phyloP scores from a whole-genome alignment of 1,284 basidiomycete species.

The Cryptococcus amylolentus region DNA sequence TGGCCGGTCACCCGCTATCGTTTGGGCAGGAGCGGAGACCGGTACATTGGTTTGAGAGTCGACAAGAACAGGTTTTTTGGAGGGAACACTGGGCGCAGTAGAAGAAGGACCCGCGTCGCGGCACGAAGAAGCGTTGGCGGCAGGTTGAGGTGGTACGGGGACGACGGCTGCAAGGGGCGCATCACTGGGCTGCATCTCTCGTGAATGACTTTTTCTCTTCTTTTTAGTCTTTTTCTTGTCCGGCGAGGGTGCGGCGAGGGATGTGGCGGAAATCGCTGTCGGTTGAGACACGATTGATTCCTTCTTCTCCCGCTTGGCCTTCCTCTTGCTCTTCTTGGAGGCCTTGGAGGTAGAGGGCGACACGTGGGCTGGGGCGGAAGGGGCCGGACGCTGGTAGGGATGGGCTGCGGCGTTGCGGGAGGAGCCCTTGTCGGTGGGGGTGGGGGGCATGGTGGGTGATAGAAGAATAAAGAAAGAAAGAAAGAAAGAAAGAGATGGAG shows the following conservation, averaged over 20 bases:
- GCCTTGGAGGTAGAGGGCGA: neutral
- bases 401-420: neutral
- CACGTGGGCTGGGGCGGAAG: neutral
- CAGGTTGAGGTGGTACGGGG: too few species aligned
- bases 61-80: too few species aligned
- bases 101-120: too few species aligned
- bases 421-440: neutral
- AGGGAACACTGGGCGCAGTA: too few species aligned
- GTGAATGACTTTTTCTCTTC: neutral
- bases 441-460: constrained; percentile 1
- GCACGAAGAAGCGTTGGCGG: too few species aligned
- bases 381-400: constrained; percentile 1
- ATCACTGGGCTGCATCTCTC: neutral
- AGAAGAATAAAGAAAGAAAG: neutral
- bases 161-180: too few species aligned
- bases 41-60: too few species aligned
- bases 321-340: constrained; percentile 6
- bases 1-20: too few species aligned
- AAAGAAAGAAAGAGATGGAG: neutral
- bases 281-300: neutral
- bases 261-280: neutral
- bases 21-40: too few species aligned
- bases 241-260: neutral
- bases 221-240: constrained; percentile 2
- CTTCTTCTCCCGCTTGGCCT: constrained; percentile 11